Evolutionary conservation across 805 yeast genomes (phyloP), one percentile per base, ranked within the genome.

Genomic region (Nakazawaea ambrosiae): DNA sequence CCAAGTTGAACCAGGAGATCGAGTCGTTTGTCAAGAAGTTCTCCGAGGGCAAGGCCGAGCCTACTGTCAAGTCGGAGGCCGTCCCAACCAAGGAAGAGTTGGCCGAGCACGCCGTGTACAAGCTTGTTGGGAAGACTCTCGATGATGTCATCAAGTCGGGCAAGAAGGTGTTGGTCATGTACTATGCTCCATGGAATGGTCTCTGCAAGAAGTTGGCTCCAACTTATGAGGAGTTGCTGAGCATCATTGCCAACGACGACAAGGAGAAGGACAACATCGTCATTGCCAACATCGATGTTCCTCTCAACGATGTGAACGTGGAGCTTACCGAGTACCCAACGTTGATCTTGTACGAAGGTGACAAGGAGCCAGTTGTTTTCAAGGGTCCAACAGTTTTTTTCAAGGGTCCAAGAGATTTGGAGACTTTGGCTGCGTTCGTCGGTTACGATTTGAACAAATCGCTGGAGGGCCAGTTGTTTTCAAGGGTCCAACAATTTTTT

Each of bases 121-220:
- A 70, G 54, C 68, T 85, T 48, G 95, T 86, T 37, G 89, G 81
- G 48, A 72, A 74, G 63, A 82, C 76, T 51, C 86, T 81, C 63
- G 76, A 78, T 37, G 77, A 70, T 26, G 58, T 82, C 34, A 70
- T 85, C 37, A 60, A 57, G 33, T 77, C 77, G 54, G 53, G 54
- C 39, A 81, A 78, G 65, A 90, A 83, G 56, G 80, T 84, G 26
- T 63, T 89, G 40, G 95, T 90, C 40, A 84, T 85, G 67, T 90
- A 89, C 65, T 89, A 85, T 56, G 97, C 97, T 34, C 94, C 95
- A 65, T 89, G 96, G 96, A 87, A 96, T 69, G 94, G 96, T 33
- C 96, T 88, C 70, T 87, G 96, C 70, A 87, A 86, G 71, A 84
- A 75, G 63, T 71, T 88, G 58, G 90, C 90, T 36, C 96, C 96